Conservation (phyloP, 495 filamentous ascomycete species). For the Podospora fimiseda region DNA sequence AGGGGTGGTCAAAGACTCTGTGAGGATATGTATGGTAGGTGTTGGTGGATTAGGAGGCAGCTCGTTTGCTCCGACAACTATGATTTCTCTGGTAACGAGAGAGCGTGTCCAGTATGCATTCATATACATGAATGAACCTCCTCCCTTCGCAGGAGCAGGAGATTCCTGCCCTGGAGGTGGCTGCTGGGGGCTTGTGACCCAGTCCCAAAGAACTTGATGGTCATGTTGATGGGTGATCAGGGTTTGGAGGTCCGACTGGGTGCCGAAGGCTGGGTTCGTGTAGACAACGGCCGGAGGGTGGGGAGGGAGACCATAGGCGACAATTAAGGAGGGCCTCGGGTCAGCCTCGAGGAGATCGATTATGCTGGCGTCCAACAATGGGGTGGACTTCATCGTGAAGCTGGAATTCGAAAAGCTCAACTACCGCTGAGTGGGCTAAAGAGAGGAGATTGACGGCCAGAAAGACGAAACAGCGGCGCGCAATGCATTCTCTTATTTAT, state of each 20-base stretch:
- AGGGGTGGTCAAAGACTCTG: not conserved
- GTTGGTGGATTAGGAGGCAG: conserved; percentile 3
- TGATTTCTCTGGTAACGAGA: conserved; percentile 28
- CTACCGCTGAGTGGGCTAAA: conserved; percentile 46
- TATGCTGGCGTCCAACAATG: conserved; percentile 23
- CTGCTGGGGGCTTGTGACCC: conserved; percentile 16
- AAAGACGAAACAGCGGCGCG: conserved; percentile 2
- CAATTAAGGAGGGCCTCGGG: conserved; percentile 36
- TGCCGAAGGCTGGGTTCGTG: conserved; percentile 26
- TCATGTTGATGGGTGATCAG: conserved; percentile 12
- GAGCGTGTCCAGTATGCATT: conserved; percentile 34
- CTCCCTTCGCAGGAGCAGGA: not conserved
- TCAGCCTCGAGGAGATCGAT: conserved; percentile 36
- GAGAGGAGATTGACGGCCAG: conserved; percentile 4
- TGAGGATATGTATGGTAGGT: not conserved
- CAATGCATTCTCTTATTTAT: conserved; percentile 4
- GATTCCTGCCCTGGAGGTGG: not conserved
- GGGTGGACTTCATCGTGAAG: conserved; percentile 19
- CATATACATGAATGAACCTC: conserved; percentile 19
- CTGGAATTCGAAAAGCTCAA: conserved; percentile 1
- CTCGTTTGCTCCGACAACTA: conserved; percentile 37
- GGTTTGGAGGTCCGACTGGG: conserved; percentile 13
- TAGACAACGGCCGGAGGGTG: conserved; percentile 28
- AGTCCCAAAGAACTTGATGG: conserved; percentile 26
- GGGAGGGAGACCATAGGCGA: conserved; percentile 19